Conservation (phyloP, 2,329 filamentous ascomycete genomes). For the Ambrosiella xylebori region DNA sequence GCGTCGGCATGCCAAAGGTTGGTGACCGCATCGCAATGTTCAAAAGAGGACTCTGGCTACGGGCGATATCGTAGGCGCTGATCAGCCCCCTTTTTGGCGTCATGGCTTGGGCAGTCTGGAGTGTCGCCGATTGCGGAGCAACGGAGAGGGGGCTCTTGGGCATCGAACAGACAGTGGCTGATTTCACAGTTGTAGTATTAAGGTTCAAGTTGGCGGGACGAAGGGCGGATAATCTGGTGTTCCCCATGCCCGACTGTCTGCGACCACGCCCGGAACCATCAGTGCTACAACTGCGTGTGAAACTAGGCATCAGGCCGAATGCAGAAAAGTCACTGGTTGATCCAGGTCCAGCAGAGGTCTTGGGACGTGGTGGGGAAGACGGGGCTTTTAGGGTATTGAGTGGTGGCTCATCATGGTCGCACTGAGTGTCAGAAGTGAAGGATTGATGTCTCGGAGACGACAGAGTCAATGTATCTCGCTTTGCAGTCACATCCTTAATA, state of each 20-base stretch:
- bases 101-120: slow-evolving; percentile 1
- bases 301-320: not conserved
- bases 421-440: slow-evolving; percentile 28
- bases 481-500: slow-evolving; percentile 31
- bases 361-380: slow-evolving; percentile 6
- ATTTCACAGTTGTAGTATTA: not conserved
- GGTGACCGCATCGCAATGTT: slow-evolving; percentile 9
- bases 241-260: not conserved
- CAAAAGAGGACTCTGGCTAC: slow-evolving; percentile 4
- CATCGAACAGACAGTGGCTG: slow-evolving; percentile 1
- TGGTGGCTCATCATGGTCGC: not conserved
- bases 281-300: not conserved
- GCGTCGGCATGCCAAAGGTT: slow-evolving; percentile 5
- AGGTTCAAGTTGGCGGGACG: slow-evolving; percentile 8
- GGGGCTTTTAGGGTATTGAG: not conserved
- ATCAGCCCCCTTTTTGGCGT: not conserved
- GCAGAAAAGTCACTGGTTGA: not conserved
- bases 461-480: slow-evolving; percentile 33
- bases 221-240: slow-evolving; percentile 4
- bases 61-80: not conserved
- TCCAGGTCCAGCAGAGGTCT: slow-evolving; percentile 7
- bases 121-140: slow-evolving; percentile 1
- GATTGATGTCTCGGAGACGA: slow-evolving; percentile 29
- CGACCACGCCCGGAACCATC: not conserved
- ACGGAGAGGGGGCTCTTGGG: slow-evolving; percentile 9